phyloP scores from a whole-genome alignment of 805 yeast genomes.

The Metschnikowia baotianmanensis region DNA sequence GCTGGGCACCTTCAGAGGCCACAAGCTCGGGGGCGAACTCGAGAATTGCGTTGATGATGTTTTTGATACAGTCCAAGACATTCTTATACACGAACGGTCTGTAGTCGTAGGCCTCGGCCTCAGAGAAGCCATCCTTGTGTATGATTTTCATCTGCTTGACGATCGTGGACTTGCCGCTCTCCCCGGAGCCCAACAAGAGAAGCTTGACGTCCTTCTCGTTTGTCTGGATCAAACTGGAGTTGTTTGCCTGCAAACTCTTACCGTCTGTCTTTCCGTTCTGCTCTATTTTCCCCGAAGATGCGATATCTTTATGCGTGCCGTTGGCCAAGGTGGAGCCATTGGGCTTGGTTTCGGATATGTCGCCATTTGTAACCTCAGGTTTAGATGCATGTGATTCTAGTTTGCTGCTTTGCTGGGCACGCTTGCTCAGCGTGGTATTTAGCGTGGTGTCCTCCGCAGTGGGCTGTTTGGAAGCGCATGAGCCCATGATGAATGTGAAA shows the following conservation, averaged over 20 bases:
- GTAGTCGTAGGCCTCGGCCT: conserved; percentile 71
- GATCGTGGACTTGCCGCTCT: conserved; percentile 77
- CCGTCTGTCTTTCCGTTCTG: conserved; percentile 4
- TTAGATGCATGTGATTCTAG: conserved; percentile 2
- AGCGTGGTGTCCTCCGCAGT: conserved; percentile 3
- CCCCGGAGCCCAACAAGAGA: conserved; percentile 83
- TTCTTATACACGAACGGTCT: conserved; percentile 78
- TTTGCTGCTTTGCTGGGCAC: conserved; percentile 18
- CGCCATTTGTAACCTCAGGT: not conserved
- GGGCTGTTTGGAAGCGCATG: conserved; percentile 15
- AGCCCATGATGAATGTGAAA: conserved; percentile 13
- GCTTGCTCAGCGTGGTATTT: conserved; percentile 12
- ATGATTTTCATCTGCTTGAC: conserved; percentile 79
- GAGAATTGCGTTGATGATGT: conserved; percentile 62
- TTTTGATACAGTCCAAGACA: conserved; percentile 71
- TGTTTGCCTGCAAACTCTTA: conserved; percentile 12
- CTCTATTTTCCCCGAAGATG: not conserved
- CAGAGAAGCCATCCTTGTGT: conserved; percentile 67
- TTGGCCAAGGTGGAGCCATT: conserved; percentile 2
- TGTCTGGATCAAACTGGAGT: conserved; percentile 10
- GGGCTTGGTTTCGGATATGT: not conserved
- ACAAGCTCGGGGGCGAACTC: conserved; percentile 47
- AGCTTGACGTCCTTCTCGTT: conserved; percentile 59
- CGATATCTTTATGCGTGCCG: conserved; percentile 4
- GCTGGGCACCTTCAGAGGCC: conserved; percentile 12